Percentiles rank a stretch among this genome's conserved stretches.
Conservation (phyloP, 257 asterid species). For the Ilex aquifolium region DNA sequence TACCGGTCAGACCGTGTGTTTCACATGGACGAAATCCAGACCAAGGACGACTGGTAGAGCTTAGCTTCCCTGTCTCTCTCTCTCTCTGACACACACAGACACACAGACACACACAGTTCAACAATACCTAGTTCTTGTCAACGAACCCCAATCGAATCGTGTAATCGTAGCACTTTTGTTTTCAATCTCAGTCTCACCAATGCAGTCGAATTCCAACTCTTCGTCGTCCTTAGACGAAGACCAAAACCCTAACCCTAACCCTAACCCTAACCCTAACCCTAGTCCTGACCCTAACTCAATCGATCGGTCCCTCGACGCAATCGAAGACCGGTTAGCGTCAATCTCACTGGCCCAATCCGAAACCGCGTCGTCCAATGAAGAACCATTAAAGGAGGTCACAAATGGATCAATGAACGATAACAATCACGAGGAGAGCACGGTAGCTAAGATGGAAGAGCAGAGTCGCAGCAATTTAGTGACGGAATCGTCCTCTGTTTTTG, state of each 20-base stretch:
- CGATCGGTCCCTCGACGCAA: slow-evolving; percentile 88
- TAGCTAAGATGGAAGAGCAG: slow-evolving; percentile 7
- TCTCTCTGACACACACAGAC: no score
- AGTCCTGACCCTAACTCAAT: slow-evolving; percentile 38
- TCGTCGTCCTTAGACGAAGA: slow-evolving; percentile 25
- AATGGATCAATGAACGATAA: slow-evolving; percentile 33
- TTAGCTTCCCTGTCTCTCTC: no score
- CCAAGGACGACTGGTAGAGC: no score
- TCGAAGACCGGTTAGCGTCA: slow-evolving; percentile 84
- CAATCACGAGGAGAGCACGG: slow-evolving; percentile 18
- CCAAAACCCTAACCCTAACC: slow-evolving; percentile 29
- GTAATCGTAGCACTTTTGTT: no score
- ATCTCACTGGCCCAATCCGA: slow-evolving; percentile 52
- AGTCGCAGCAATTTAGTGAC: background rate
- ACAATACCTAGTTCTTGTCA: no score
- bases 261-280: slow-evolving; percentile 16
- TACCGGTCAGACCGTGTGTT: no score
- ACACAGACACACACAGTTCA: no score
- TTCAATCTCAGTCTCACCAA: slow-evolving; percentile 1
- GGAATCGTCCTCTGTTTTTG: background rate
- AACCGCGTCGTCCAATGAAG: slow-evolving; percentile 13
- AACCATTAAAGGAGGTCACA: slow-evolving; percentile 18
- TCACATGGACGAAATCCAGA: no score
- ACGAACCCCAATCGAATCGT: no score
- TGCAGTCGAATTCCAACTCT: slow-evolving; percentile 8